phyloP scores from a whole-genome alignment of 768 basidiomycete genomes.

The Gymnopilus junonius region DNA sequence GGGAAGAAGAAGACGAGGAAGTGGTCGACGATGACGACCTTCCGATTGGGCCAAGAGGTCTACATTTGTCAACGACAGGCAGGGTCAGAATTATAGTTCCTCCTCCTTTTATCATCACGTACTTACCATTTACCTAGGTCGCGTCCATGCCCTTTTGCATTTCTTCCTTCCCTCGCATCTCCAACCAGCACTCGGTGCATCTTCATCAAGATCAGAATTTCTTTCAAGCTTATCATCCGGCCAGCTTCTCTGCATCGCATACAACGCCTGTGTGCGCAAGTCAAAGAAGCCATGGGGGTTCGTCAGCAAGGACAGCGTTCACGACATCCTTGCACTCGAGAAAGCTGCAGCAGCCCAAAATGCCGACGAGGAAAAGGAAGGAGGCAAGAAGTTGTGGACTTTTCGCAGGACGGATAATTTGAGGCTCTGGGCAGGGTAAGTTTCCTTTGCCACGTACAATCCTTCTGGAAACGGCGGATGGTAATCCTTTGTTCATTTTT shows the following conservation, averaged over 20 bases:
- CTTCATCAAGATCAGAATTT: conserved; percentile 43
- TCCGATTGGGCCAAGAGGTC: conserved; percentile 78
- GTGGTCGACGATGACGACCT: conserved; percentile 72
- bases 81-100: conserved; percentile 52
- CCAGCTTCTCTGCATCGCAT: conserved; percentile 78
- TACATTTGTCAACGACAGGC: conserved; percentile 55
- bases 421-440: conserved; percentile 83
- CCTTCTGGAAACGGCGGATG: not conserved
- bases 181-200: conserved; percentile 39
- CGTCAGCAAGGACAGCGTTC: conserved; percentile 75
- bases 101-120: not conserved
- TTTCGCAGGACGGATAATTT: conserved; percentile 88
- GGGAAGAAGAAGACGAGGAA: conserved; percentile 45
- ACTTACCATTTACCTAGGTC: conserved; percentile 45
- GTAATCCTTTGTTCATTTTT: not conserved
- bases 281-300: conserved; percentile 90
- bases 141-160: conserved; percentile 63
- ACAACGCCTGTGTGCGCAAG: conserved; percentile 80
- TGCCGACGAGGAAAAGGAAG: conserved; percentile 33
- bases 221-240: conserved; percentile 71
- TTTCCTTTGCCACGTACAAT: conserved; percentile 17
- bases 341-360: conserved; percentile 41
- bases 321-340: conserved; percentile 77
- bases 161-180: conserved; percentile 64
- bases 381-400: conserved; percentile 71